Conservation (phyloP, 163 green algal genomes). For the Chlorella variabilis region DNA sequence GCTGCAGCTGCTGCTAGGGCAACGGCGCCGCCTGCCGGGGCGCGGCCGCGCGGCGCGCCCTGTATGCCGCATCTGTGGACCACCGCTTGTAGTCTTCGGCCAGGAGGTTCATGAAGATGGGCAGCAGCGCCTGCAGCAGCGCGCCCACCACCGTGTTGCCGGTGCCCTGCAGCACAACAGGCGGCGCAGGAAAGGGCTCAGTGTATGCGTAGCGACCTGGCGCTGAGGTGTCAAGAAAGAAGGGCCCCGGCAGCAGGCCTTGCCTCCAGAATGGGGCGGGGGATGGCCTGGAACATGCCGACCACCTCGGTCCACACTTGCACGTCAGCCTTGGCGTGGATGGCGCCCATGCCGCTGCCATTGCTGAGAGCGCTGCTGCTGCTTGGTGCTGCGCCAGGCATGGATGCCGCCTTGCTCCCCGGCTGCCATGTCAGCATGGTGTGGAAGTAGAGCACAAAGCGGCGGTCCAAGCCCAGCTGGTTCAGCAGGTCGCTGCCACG, state of each 20-base stretch:
- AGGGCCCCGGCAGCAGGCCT: background rate
- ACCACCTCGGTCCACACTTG: conserved; percentile 79
- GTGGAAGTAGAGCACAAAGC: conserved; percentile 62
- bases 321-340: conserved; percentile 54
- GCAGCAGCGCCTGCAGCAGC: conserved; percentile 62
- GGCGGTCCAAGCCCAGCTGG: conserved; percentile 13
- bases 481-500: conserved; percentile 20
- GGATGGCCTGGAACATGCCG: conserved; percentile 73
- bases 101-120: conserved; percentile 64
- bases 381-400: background rate
- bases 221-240: background rate
- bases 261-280: conserved; percentile 43
- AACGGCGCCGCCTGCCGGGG: background rate
- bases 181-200: no score
- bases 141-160: conserved; percentile 68
- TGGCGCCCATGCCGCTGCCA: conserved; percentile 29
- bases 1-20: background rate
- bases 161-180: conserved; percentile 53
- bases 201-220: background rate
- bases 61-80: conserved; percentile 33
- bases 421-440: conserved; percentile 47
- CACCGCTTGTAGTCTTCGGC: conserved; percentile 46
- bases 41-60: background rate
- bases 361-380: background rate
- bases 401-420: background rate